Conservation (phyloP, 768 basidiomycete genomes). For the Xanthoconium stramineum region DNA sequence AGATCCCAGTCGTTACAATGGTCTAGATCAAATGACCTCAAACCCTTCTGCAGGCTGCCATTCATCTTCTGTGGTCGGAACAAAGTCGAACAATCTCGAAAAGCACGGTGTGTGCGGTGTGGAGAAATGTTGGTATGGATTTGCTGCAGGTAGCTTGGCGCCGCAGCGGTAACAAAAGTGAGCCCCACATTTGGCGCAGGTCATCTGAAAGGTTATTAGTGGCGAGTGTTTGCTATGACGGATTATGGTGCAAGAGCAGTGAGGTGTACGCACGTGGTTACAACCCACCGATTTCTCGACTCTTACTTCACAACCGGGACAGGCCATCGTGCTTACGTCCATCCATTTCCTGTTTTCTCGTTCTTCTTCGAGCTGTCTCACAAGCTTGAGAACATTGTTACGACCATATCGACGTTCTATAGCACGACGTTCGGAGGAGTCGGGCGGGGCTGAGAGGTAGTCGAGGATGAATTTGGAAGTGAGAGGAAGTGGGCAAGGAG, state of each 20-base stretch:
- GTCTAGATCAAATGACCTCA: slow-evolving; percentile 12
- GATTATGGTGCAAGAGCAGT: not conserved
- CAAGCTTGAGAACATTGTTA: slow-evolving; percentile 56
- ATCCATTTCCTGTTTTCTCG: slow-evolving; percentile 74
- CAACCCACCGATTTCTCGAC: slow-evolving; percentile 81
- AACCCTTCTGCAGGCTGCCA: slow-evolving; percentile 50
- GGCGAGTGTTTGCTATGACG: not conserved
- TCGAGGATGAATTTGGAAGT: slow-evolving; percentile 64
- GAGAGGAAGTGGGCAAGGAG: slow-evolving; percentile 63
- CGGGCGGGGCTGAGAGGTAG: slow-evolving; percentile 58
- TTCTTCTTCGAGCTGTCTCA: slow-evolving; percentile 66
- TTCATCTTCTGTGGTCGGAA: slow-evolving; percentile 35
- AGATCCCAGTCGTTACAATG: not conserved
- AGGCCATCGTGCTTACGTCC: slow-evolving; percentile 59
- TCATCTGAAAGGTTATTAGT: slow-evolving; percentile 52
- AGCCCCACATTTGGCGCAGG: slow-evolving; percentile 64
- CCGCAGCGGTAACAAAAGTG: slow-evolving; percentile 89
- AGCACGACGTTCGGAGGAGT: slow-evolving; percentile 42
- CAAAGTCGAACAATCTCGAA: slow-evolving; percentile 62
- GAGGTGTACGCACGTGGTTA: slow-evolving; percentile 67
- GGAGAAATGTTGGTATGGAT: slow-evolving; percentile 73
- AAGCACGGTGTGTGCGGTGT: slow-evolving; percentile 51
- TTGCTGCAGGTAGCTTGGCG: slow-evolving; percentile 38
- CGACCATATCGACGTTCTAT: slow-evolving; percentile 69
- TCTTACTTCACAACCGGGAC: slow-evolving; percentile 68